Percentiles rank a stretch among this genome's conserved stretches.
phyloP scores from a whole-genome alignment of 148 eudicot genomes.

The Simmondsia chinensis region DNA sequence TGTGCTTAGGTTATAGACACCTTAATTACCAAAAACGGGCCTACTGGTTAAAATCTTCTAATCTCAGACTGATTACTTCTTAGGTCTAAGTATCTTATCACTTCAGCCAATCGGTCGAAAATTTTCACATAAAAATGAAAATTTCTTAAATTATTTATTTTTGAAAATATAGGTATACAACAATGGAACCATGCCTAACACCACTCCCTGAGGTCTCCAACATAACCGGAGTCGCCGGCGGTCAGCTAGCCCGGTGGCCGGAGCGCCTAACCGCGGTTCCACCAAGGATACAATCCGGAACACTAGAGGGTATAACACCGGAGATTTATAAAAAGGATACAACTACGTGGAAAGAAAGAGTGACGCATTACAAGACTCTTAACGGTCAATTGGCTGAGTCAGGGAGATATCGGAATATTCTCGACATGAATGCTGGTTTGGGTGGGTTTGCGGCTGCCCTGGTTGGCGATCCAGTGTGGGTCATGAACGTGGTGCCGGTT shows the following conservation, averaged over 20 bases:
- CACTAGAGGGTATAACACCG: constrained; percentile 40
- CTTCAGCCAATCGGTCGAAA: too few relatives aligned
- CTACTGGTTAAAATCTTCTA: too few relatives aligned
- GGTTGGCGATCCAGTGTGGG: constrained; percentile 79
- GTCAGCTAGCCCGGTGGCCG: constrained; percentile 64
- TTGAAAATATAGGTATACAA: constrained; percentile 63
- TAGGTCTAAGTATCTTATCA: too few relatives aligned
- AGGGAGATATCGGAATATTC: constrained; percentile 71
- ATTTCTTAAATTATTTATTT: too few relatives aligned
- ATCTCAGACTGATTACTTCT: too few relatives aligned
- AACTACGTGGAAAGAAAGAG: constrained; percentile 47
- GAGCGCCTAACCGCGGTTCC: constrained; percentile 53
- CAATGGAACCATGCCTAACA: constrained; percentile 67
- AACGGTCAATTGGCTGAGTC: constrained; percentile 47
- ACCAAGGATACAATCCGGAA: constrained; percentile 53
- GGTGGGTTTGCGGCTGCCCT: constrained; percentile 94
- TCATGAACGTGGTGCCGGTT: constrained; percentile 74
- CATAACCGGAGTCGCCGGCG: constrained; percentile 59
- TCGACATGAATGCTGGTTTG: constrained; percentile 84
- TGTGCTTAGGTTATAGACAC: too few relatives aligned
- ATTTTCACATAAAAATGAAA: too few relatives aligned
- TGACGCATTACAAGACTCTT: constrained; percentile 39
- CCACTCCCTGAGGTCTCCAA: constrained; percentile 61
- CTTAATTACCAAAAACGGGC: too few relatives aligned
- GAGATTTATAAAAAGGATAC: constrained; percentile 37